Evolutionary conservation across 176 grass and related monocot species (phyloP), one percentile per base, ranked within the genome.

Genomic region (Eleusine coracana): DNA sequence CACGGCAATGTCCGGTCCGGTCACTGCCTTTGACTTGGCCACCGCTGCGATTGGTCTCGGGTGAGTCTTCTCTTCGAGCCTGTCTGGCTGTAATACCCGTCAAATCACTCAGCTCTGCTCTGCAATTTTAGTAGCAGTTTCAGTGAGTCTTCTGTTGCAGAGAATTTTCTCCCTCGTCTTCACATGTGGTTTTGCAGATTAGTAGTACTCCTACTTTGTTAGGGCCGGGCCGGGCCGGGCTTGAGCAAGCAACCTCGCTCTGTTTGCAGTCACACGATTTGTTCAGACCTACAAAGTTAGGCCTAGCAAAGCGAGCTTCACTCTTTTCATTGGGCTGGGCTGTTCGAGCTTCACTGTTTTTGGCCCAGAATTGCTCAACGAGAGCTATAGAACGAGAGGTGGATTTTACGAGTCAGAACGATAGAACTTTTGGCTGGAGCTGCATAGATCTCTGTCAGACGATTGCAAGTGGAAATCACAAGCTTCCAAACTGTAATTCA

Each of bases 11-110:
- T 70, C 10, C 20, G 7, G 39, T 70, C 10, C 20, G 7, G 49
- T n/a, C 29, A 18, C 8, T 51, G 20, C 73, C 36, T 77, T 29
- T 77, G 74, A 61, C 74, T 77, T 77, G 55, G 55, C 55, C 74
- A 41, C n/a, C 55, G 38, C 37, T 27, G 55, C 10, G 37, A 62
- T 77, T 77, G 36, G 55, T 25, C 74, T 42, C 21, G 6, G 5
- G 40, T 6, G 5, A 27, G 38, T 42, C 55, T 13, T 27, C 13
- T 12, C n/a, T 27, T 76, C 37, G 0, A 8, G 37, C 54, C 2
- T n/a, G 72, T 36, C 4, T 51, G 17, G 21, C 49, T 16, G 28
- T 17, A 48, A 18, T 59, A 49, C 60, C 46, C 41, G 41, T 50
- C 61, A 66, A 14, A 50, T 61, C 58, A 61, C 58, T 13, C 4